Evolutionary conservation across 176 grass and related monocot genomes (phyloP).

Genomic region (Chrysopogon serrulatus): DNA sequence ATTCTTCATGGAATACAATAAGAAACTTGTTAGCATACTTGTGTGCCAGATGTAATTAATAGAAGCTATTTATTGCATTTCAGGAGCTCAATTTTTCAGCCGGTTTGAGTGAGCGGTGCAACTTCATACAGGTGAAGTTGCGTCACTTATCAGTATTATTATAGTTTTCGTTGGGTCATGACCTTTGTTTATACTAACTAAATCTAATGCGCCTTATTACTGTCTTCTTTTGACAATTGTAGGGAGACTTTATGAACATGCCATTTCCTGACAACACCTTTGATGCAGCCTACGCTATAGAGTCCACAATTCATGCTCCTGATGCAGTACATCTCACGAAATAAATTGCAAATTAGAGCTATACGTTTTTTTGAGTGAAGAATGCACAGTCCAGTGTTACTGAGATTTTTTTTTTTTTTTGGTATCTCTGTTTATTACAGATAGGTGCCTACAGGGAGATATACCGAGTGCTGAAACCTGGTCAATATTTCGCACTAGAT

Average conservation of each 20-base stretch:
- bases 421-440: neutral
- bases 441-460: constrained; percentile 37
- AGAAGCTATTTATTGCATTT: neutral
- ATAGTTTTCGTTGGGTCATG: neutral
- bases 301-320: constrained; percentile 67
- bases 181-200: neutral
- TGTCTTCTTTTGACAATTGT: neutral
- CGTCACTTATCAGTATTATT: neutral
- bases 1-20: neutral
- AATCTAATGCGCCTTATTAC: neutral
- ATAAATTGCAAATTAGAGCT: neutral
- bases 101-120: constrained; percentile 42
- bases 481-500: constrained; percentile 32
- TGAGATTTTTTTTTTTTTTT: too few species aligned
- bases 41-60: neutral
- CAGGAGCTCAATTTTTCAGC: constrained; percentile 43
- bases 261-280: constrained; percentile 51
- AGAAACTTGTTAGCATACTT: neutral
- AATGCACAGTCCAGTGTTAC: too few species aligned
- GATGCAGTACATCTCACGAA: constrained; percentile 27
- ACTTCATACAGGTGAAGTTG: constrained; percentile 50
- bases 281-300: constrained; percentile 52
- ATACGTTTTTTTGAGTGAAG: too few species aligned
- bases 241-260: constrained; percentile 86
- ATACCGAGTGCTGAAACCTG: constrained; percentile 37